These are phyloP conservation scores for Penicillium sp. DNA, from an alignment of 2,329 filamentous ascomycete species.

Conservation along the genomic window DNA sequence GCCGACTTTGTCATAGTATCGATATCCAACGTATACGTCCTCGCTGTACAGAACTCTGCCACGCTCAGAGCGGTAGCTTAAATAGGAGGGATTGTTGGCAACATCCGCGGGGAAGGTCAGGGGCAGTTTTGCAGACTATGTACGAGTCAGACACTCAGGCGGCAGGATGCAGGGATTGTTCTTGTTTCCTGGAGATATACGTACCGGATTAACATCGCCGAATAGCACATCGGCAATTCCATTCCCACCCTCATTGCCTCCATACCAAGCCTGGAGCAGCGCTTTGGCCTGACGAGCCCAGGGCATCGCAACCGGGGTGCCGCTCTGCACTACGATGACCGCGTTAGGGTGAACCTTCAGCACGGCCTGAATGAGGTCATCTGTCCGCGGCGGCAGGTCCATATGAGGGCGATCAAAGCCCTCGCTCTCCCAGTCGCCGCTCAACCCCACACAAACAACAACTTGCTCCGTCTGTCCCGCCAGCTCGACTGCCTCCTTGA, in stretches of 20 bases:
- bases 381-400: slow-evolving; percentile 51
- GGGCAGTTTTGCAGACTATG: slow-evolving; percentile 53
- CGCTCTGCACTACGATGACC: slow-evolving; percentile 70
- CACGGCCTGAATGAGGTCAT: slow-evolving; percentile 61
- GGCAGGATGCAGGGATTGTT: background rate
- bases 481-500: slow-evolving; percentile 61
- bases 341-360: slow-evolving; percentile 64
- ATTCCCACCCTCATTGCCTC: slow-evolving; percentile 74
- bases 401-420: slow-evolving; percentile 57
- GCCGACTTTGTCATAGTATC: slow-evolving; percentile 15
- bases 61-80: slow-evolving; percentile 67
- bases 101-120: slow-evolving; percentile 65
- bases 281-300: slow-evolving; percentile 46
- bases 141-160: background rate
- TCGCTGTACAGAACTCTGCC: slow-evolving; percentile 46
- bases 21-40: slow-evolving; percentile 65
- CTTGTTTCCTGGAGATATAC: slow-evolving; percentile 32
- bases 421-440: slow-evolving; percentile 28
- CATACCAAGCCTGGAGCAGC: slow-evolving; percentile 73
- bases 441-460: slow-evolving; percentile 68
- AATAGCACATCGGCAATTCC: slow-evolving; percentile 71
- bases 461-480: slow-evolving; percentile 74
- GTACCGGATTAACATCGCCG: slow-evolving; percentile 63
- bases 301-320: slow-evolving; percentile 59
- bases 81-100: slow-evolving; percentile 67